phyloP scores from a whole-genome alignment of 305 asterid genomes.

The Fraxinus baroniana region DNA sequence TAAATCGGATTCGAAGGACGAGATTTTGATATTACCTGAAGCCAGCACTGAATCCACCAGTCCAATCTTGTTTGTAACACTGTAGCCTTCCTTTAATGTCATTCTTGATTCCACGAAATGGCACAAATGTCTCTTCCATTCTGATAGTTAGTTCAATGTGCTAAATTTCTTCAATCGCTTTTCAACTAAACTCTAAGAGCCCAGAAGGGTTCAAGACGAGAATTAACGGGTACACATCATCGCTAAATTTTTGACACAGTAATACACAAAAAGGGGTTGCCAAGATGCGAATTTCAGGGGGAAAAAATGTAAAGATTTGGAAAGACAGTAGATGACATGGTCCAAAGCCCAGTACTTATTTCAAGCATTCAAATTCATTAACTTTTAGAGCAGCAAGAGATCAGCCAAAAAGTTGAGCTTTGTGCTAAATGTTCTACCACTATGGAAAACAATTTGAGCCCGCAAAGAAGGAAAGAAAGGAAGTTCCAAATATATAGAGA shows the following conservation, averaged over 20 bases:
- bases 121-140: conserved; percentile 87
- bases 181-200: neutral
- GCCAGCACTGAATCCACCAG: conserved; percentile 76
- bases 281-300: neutral
- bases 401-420: neutral
- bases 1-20: neutral
- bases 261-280: neutral
- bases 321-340: neutral
- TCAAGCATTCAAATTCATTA: neutral
- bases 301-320: neutral
- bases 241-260: neutral
- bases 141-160: neutral
- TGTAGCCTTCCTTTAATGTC: conserved; percentile 68
- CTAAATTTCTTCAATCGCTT: conserved; percentile 2
- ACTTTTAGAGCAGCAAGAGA: neutral
- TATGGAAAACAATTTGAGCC: conserved; percentile 28
- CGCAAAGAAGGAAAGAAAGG: conserved; percentile 23
- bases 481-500: conserved; percentile 34
- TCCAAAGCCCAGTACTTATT: neutral
- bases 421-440: neutral
- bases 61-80: conserved; percentile 96
- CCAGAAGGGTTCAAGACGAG: neutral
- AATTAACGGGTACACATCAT: neutral
- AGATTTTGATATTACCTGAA: conserved; percentile 47
- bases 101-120: conserved; percentile 81